Evolutionary conservation across 192 early-diverging fungal species (phyloP).

Genomic region (Coemansia sp.): DNA sequence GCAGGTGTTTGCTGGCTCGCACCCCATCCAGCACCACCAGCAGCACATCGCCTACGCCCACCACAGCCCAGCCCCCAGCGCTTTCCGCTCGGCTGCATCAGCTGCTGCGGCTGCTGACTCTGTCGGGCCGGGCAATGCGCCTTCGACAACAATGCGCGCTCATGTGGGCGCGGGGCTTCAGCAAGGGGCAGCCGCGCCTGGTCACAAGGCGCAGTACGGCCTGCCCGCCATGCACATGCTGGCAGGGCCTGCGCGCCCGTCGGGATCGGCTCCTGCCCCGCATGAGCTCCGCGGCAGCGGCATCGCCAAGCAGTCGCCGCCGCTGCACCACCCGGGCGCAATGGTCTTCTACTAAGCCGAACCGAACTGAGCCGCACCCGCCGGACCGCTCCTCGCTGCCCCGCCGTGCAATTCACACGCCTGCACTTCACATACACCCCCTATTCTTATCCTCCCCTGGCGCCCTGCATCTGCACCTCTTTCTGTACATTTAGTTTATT

Average conservation of each 20-base stretch:
- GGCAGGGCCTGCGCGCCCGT: conserved; percentile 5
- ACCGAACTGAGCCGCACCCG: too few species aligned
- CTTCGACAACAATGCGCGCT: background rate
- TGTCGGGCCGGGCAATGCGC: conserved; percentile 2
- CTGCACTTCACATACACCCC: too few species aligned
- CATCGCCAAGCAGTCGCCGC: conserved; percentile 36
- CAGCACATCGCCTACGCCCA: conserved; percentile 26
- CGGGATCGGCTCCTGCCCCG: conserved; percentile 7
- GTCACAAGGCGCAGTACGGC: conserved; percentile 15
- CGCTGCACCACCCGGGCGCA: conserved; percentile 19
- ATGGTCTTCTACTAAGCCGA: conserved; percentile 30
- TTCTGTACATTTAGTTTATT: too few species aligned
- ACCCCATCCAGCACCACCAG: conserved; percentile 36
- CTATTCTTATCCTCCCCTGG: too few species aligned
- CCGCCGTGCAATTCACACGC: too few species aligned
- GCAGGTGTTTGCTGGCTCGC: conserved; percentile 29
- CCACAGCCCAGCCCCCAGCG: background rate
- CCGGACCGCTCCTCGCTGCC: too few species aligned
- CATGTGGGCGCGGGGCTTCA: conserved; percentile 7
- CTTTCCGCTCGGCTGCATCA: background rate
- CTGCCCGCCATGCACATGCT: conserved; percentile 32
- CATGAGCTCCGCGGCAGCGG: conserved; percentile 3
- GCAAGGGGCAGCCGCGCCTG: conserved; percentile 7
- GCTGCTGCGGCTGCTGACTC: conserved; percentile 4
- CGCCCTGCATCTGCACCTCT: too few species aligned